phyloP scores from a whole-genome alignment of 192 early-diverging fungal genomes.

The Backusella luteola region DNA sequence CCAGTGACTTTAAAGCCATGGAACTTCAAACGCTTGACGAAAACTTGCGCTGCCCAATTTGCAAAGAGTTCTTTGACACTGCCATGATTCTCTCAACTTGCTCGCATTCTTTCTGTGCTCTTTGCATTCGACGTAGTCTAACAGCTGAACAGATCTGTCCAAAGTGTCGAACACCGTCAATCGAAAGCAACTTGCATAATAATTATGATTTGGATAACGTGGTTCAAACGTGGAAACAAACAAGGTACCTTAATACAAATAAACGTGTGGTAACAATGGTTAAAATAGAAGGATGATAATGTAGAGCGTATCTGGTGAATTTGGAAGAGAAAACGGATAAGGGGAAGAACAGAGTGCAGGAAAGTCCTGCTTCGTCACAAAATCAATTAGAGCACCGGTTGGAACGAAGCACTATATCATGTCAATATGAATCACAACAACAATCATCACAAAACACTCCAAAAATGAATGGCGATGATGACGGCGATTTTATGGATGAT shows the following conservation, averaged over 20 bases:
- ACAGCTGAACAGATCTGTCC: constrained; percentile 62
- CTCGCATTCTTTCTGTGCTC: constrained; percentile 76
- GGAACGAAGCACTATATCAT: not conserved
- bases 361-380: not conserved
- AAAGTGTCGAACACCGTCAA: constrained; percentile 49
- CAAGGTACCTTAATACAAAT: constrained; percentile 19
- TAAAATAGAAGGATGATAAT: too few species aligned
- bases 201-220: constrained; percentile 31
- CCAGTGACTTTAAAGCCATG: constrained; percentile 61
- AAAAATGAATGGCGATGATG: not conserved
- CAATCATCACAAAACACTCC: not conserved
- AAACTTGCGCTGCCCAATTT: constrained; percentile 71
- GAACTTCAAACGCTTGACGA: constrained; percentile 62
- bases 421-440: not conserved
- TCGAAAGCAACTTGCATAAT: constrained; percentile 29
- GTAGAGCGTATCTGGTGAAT: not conserved
- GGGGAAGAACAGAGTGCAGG: not conserved
- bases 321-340: not conserved
- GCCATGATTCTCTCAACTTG: constrained; percentile 61
- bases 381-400: not conserved
- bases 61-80: constrained; percentile 67
- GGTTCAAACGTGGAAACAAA: constrained; percentile 25
- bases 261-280: not conserved
- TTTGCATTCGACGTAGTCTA: constrained; percentile 66
- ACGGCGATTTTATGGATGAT: not conserved